These are phyloP conservation scores for Fusarium anguioides DNA, from an alignment of 2,329 filamentous ascomycete species.

Conservation along the genomic window DNA sequence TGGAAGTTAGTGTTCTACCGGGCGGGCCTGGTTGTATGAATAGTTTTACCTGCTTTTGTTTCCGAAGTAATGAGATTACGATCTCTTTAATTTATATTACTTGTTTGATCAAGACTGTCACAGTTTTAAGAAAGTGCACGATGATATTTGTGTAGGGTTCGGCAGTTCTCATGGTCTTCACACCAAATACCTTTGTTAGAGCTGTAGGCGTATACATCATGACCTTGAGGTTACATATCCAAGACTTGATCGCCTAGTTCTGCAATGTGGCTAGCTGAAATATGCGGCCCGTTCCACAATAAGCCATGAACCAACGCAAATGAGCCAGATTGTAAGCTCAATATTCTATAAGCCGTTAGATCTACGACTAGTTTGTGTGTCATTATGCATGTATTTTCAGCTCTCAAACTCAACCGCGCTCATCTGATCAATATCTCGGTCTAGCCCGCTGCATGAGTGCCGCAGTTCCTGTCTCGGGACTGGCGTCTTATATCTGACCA, in stretches of 20 bases:
- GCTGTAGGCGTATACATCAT: too few relatives aligned
- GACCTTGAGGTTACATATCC: too few relatives aligned
- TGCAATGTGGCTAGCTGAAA: neutral
- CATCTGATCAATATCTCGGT: neutral
- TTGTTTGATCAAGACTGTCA: neutral
- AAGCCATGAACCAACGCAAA: neutral
- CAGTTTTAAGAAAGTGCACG: too few relatives aligned
- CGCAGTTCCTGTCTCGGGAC: neutral
- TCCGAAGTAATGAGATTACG: neutral
- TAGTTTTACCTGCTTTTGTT: constrained; percentile 21
- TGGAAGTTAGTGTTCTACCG: neutral
- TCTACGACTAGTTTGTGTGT: neutral
- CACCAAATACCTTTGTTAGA: too few relatives aligned
- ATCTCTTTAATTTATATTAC: neutral
- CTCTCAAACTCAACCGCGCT: neutral
- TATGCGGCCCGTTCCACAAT: neutral
- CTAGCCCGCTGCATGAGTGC: neutral
- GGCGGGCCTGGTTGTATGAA: constrained; percentile 36
- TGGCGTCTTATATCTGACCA: neutral
- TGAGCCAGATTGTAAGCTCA: neutral
- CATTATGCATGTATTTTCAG: neutral
- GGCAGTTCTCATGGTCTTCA: too few relatives aligned
- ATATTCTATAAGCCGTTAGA: fast-evolving
- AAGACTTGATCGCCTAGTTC: too few relatives aligned
- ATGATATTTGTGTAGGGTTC: too few relatives aligned